Percentiles rank a stretch among this genome's conserved stretches.
These are phyloP conservation scores for Leucocoprinus leucothites DNA, from an alignment of 768 basidiomycete genomes.

Conservation along the genomic window DNA sequence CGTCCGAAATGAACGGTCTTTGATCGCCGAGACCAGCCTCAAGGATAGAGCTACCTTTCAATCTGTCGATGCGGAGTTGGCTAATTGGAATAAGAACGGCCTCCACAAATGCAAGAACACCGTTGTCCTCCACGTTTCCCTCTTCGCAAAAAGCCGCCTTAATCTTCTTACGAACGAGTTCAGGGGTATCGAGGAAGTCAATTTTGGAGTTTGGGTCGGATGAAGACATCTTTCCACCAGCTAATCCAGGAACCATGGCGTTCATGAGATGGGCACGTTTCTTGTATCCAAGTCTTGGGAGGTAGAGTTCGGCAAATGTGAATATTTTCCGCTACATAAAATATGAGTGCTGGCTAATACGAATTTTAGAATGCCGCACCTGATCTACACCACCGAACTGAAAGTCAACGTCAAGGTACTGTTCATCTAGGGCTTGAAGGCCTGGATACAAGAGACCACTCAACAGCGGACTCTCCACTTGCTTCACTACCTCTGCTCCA, in stretches of 20 bases:
- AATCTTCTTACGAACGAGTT: conserved; percentile 83
- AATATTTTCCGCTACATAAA: conserved; percentile 89
- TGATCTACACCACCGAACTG: conserved; percentile 99
- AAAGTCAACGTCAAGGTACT: conserved; percentile 94
- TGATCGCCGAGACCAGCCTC: conserved; percentile 49
- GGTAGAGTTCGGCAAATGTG: conserved; percentile 94
- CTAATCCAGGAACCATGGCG: conserved; percentile 92
- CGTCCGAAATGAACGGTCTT: conserved; percentile 59
- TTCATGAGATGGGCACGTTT: conserved; percentile 99
- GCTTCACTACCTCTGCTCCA: conserved; percentile 98
- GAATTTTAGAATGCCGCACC: conserved; percentile 41
- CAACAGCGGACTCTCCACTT: conserved; percentile 87
- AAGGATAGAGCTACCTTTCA: conserved; percentile 46
- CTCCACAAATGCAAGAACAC: conserved; percentile 78
- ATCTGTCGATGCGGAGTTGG: conserved; percentile 63
- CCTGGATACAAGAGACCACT: conserved; percentile 95
- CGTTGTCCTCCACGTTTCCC: conserved; percentile 86
- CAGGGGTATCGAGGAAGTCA: conserved; percentile 92
- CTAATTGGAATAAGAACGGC: conserved; percentile 89
- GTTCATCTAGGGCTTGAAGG: conserved; percentile 94
- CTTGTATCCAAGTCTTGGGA: conserved; percentile 87
- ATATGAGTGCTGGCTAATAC: neutral
- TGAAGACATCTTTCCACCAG: conserved; percentile 95
- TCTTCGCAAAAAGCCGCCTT: conserved; percentile 93
- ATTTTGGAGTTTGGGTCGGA: conserved; percentile 98